Evolutionary conservation across 1,284 basidiomycete genomes (phyloP).

Genomic region (Irpex lacteus): DNA sequence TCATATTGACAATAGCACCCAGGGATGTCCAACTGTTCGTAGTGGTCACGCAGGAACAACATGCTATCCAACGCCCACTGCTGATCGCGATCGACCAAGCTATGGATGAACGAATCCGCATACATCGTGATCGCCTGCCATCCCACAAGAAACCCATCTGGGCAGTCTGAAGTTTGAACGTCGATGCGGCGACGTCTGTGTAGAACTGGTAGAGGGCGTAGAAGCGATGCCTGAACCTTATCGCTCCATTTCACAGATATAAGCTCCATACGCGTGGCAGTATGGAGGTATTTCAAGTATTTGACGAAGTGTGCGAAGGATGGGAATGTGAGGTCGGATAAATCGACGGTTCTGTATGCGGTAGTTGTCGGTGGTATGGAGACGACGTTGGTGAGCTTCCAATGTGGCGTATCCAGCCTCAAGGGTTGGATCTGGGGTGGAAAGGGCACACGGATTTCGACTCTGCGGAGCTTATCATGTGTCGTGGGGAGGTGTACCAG

Average conservation of each 20-base stretch:
- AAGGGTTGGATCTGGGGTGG: not conserved
- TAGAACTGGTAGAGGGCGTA: not conserved
- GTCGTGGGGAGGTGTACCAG: not conserved
- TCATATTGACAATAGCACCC: too few species aligned
- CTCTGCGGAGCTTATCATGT: not conserved
- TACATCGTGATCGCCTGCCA: not conserved
- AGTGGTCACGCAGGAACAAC: too few species aligned
- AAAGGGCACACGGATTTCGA: not conserved
- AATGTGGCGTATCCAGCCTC: not conserved
- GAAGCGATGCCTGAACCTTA: not conserved
- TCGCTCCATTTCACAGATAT: not conserved
- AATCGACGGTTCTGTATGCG: not conserved
- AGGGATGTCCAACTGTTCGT: too few species aligned
- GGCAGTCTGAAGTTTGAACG: not conserved
- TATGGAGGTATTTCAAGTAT: not conserved
- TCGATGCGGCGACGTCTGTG: not conserved
- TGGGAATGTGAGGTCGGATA: not conserved
- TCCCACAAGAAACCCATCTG: not conserved
- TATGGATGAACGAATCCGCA: not conserved
- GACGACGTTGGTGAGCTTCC: not conserved
- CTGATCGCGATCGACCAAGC: not conserved
- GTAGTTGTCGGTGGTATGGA: not conserved
- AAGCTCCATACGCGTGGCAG: not conserved
- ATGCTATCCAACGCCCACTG: too few species aligned
- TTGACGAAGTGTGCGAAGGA: not conserved